Evolutionary conservation across 306 rosid genomes (phyloP), one percentile per base, ranked within the genome.

Genomic region (Ormosia emarginata): DNA sequence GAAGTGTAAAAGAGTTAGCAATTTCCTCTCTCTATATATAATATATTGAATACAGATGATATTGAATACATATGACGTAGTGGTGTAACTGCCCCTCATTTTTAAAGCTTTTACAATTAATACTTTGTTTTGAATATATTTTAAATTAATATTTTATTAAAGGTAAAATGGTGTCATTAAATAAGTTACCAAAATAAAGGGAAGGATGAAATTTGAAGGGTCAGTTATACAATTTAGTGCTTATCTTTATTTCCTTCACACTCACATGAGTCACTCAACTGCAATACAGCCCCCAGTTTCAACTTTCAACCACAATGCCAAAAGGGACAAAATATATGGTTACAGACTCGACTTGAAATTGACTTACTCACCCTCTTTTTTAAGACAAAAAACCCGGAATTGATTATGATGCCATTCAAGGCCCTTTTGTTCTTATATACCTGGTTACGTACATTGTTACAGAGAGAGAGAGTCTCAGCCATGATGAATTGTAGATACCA

Each of bases 321-420:
- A 15, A 82, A 62, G 67, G 36, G 79, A 79, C 79, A 61, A 83
- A 59, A 29, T 3, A 62, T 57, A 46, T 74, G 15, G 74, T 86
- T 75, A 69, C 68, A 62, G 18, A 29, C 36, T 71, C 29, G 4
- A 62, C 41, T 37, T 2, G 4, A 24, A 62, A 46, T n/a, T 74
- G 52, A 81, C 78, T 13, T 29, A 62, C 2, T 68, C 80, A 18
- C 79, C 87, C 73, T 74, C 44, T 34, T 3, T 6, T 15, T 32
- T 34, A 18, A n/a, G 74, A 4, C 44, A 6, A 4, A 52, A 50
- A 39, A 40, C 34, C 10, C 44, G 34, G 32, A 52, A 17, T 13
- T 34, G 30, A 39, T 73, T 39, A 34, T 66, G 14, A 59, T 32
- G 44, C 37, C 44, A 59, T 46, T 44, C 1, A 49, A 52, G 43